These are phyloP conservation scores for Dictyostelium brefeldianum DNA, from an alignment of 78 protist genomes.

Conservation along the genomic window DNA sequence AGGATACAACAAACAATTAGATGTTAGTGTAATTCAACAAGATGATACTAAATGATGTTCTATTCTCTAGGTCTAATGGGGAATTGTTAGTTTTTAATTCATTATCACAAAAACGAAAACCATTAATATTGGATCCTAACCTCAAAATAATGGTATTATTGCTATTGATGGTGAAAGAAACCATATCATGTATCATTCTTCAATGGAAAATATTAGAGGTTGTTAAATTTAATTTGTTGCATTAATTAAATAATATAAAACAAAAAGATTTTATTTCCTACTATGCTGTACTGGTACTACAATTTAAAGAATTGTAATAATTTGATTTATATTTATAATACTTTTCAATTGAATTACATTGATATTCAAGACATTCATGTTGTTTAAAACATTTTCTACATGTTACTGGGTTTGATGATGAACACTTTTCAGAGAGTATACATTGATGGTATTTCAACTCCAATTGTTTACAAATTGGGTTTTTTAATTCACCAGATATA, in stretches of 20 bases:
- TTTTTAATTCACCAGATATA: neutral
- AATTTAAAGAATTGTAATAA: neutral
- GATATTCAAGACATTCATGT: conserved; percentile 6
- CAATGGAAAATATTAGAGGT: conserved; percentile 75
- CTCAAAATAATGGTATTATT: conserved; percentile 33
- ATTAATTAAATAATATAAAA: no score
- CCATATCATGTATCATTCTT: conserved; percentile 44
- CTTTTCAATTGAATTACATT: conserved; percentile 13
- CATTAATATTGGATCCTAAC: conserved; percentile 49
- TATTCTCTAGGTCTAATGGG: no score
- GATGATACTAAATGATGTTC: conserved; percentile 47
- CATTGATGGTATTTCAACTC: neutral
- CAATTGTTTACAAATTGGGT: neutral
- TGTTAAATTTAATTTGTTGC: conserved; percentile 57
- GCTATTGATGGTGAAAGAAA: conserved; percentile 75
- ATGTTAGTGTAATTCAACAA: conserved; percentile 44
- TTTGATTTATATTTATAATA: neutral
- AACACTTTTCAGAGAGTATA: neutral
- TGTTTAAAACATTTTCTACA: neutral
- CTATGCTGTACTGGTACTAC: neutral
- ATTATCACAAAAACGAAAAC: conserved; percentile 41
- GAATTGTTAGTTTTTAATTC: no score
- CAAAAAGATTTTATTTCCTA: no score
- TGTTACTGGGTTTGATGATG: neutral
- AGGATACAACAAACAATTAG: conserved; percentile 68